These are phyloP conservation scores for Bolboschoenus planiculmis DNA, from an alignment of 176 grass and related monocot species.

Conservation along the genomic window DNA sequence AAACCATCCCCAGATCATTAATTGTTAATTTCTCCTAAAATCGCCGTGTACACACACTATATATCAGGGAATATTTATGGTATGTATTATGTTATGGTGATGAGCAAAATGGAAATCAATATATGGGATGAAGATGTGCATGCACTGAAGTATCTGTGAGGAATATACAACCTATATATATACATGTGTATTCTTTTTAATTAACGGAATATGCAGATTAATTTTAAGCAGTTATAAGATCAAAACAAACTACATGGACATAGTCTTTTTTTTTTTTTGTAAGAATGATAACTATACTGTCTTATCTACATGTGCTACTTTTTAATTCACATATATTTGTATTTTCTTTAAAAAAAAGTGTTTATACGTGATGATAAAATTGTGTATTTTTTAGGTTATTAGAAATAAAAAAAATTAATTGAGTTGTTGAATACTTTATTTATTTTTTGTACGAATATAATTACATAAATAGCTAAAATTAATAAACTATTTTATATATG, in stretches of 20 bases:
- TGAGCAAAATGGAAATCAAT: neutral
- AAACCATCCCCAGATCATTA: neutral
- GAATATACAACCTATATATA: neutral
- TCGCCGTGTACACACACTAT: neutral
- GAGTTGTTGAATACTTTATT: no score
- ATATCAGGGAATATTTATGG: neutral
- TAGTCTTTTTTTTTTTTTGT: no score
- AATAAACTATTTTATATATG: no score
- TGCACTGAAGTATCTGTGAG: no score
- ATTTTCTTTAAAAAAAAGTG: neutral
- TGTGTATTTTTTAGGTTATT: neutral
- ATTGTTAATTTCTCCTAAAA: neutral
- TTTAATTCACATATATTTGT: neutral
- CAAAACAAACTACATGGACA: neutral
- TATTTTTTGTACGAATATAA: no score
- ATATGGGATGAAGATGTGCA: no score
- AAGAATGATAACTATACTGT: neutral
- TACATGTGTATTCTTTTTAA: neutral
- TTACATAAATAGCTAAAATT: no score
- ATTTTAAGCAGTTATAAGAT: neutral
- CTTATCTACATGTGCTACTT: neutral
- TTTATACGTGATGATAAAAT: neutral
- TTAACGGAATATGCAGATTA: neutral
- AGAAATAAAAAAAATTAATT: neutral
- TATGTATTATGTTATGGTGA: neutral